Conservation (phyloP, 2,329 filamentous ascomycete species). For the Talaromyces sp. region DNA sequence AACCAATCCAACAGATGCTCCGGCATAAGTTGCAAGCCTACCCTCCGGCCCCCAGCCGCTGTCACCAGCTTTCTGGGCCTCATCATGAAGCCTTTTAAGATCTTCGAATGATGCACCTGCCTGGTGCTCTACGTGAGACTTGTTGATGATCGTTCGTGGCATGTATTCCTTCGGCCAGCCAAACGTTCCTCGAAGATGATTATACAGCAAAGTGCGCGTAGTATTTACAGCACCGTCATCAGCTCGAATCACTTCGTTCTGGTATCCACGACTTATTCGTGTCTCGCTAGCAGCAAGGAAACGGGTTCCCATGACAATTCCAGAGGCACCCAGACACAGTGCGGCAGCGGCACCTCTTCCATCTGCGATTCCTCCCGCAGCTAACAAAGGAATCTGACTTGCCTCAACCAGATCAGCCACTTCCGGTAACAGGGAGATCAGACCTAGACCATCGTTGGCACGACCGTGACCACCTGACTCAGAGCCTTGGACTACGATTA, state of each 20-base stretch:
- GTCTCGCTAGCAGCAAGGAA: constrained; percentile 56
- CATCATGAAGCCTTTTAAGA: constrained; percentile 44
- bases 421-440: constrained; percentile 53
- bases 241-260: constrained; percentile 49
- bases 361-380: constrained; percentile 53
- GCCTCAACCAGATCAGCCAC: constrained; percentile 49
- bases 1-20: constrained; percentile 47
- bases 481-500: constrained; percentile 52
- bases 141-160: constrained; percentile 57
- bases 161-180: constrained; percentile 60
- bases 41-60: constrained; percentile 48
- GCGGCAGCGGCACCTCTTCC: constrained; percentile 51
- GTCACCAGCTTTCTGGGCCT: constrained; percentile 40
- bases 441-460: constrained; percentile 43
- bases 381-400: constrained; percentile 44
- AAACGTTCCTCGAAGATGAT: constrained; percentile 53
- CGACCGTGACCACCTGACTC: constrained; percentile 57
- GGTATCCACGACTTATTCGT: constrained; percentile 50
- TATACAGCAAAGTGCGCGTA: constrained; percentile 52
- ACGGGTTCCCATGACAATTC: constrained; percentile 60
- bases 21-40: constrained; percentile 51
- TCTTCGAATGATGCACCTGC: constrained; percentile 45
- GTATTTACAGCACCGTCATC: constrained; percentile 52
- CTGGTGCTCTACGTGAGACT: constrained; percentile 47
- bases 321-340: constrained; percentile 51